Evolutionary conservation across 108 stramenopile species (phyloP).

Genomic region (Halocafeteria seosinensis): DNA sequence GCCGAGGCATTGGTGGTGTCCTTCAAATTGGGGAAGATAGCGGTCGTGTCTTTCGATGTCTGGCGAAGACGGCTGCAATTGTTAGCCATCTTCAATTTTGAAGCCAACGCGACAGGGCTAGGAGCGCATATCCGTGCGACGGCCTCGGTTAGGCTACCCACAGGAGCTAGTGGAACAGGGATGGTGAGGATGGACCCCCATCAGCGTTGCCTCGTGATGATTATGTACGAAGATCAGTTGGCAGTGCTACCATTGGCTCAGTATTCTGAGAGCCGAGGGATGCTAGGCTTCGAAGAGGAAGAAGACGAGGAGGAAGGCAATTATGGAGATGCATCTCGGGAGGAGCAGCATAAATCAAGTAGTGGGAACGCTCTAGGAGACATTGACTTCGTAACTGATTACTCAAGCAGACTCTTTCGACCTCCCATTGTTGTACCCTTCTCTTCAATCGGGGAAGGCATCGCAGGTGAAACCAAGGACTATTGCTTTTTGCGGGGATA

Average conservation of each 20-base stretch:
- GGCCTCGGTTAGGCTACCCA: background rate
- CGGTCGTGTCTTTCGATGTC: background rate
- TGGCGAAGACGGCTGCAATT: background rate
- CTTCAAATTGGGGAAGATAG: background rate
- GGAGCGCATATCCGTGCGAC: background rate
- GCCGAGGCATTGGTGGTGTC: background rate
- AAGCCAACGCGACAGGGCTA: background rate
- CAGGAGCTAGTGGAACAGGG: background rate
- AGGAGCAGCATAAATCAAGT: too few species aligned
- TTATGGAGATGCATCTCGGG: too few species aligned
- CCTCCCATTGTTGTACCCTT: background rate
- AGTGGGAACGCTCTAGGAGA: too few species aligned
- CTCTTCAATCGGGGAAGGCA: too few species aligned
- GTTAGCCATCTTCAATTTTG: background rate
- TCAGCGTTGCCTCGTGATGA: background rate
- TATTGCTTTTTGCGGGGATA: background rate
- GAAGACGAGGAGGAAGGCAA: too few species aligned
- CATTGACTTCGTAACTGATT: too few species aligned
- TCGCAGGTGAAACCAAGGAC: background rate
- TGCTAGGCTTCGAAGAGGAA: too few species aligned
- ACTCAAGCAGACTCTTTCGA: background rate
- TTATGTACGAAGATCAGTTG: background rate
- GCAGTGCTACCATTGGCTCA: background rate
- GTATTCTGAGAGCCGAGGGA: too few species aligned
- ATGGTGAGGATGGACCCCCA: background rate